These are phyloP conservation scores for Ceratobasidium sp. DNA, from an alignment of 1,284 basidiomycete genomes.

Conservation along the genomic window DNA sequence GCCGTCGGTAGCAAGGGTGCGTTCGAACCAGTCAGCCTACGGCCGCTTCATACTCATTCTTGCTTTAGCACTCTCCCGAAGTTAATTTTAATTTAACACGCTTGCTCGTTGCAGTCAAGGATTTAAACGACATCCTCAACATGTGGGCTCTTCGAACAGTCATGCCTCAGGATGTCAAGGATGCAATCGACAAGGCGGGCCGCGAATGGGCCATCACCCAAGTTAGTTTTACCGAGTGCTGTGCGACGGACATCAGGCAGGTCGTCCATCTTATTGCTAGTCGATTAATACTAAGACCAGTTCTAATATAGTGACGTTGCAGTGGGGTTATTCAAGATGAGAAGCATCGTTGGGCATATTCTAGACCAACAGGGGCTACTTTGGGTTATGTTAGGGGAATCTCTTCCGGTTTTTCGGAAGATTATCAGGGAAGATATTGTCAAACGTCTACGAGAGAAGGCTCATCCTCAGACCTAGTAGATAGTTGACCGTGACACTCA, in stretches of 20 bases:
- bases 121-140: not conserved
- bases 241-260: not conserved
- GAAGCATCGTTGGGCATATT: not conserved
- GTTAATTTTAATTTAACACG: slow-evolving; percentile 22
- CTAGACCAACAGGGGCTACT: not conserved
- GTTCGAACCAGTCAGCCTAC: not conserved
- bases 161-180: not conserved
- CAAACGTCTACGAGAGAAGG: not conserved
- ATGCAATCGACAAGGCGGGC: slow-evolving; percentile 5
- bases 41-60: not conserved
- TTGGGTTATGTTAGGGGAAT: not conserved
- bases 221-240: slow-evolving; percentile 3
- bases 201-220: not conserved
- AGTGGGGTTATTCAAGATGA: slow-evolving; percentile 3
- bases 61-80: not conserved
- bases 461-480: not conserved
- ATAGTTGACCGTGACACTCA: not conserved
- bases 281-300: not conserved
- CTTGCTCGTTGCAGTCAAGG: slow-evolving; percentile 12
- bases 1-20: slow-evolving; percentile 16
- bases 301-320: not conserved
- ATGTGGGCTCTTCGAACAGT: not conserved
- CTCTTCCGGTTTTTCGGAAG: slow-evolving; percentile 1
- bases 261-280: not conserved
- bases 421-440: slow-evolving; percentile 2